A percentile compares a stretch with the other conserved stretches of the same genome.
phyloP scores from a whole-genome alignment of 192 early-diverging fungal genomes.

The Phlyctochytrium planicorne region DNA sequence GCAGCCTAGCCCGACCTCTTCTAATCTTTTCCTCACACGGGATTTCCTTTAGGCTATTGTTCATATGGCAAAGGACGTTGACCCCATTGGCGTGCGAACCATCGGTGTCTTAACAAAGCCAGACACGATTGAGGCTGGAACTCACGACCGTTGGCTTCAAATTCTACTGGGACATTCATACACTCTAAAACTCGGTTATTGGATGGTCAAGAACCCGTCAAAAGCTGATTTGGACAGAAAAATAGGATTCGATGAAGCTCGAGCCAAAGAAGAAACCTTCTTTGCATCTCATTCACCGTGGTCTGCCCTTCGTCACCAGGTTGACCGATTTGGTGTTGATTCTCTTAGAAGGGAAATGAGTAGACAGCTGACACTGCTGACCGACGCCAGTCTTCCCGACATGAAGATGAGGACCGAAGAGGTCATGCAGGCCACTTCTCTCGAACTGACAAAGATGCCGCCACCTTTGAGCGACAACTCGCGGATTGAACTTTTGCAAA shows the following conservation, averaged over 20 bases:
- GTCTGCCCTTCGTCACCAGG: slow-evolving; percentile 29
- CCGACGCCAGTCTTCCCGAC: slow-evolving; percentile 41
- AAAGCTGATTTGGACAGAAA: slow-evolving; percentile 36
- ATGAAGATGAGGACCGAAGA: slow-evolving; percentile 41
- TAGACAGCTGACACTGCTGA: slow-evolving; percentile 35
- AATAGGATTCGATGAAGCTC: slow-evolving; percentile 34
- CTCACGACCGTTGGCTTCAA: slow-evolving; percentile 49
- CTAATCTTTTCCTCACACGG: background rate
- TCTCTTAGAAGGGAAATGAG: slow-evolving; percentile 36
- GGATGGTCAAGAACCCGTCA: slow-evolving; percentile 50
- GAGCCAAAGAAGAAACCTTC: slow-evolving; percentile 34
- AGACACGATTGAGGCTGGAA: slow-evolving; percentile 57
- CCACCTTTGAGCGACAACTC: slow-evolving; percentile 39
- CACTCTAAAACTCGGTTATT: slow-evolving; percentile 50
- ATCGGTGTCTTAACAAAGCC: slow-evolving; percentile 65
- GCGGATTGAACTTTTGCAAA: slow-evolving; percentile 46
- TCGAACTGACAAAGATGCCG: slow-evolving; percentile 37
- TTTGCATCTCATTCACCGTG: slow-evolving; percentile 35
- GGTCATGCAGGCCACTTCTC: slow-evolving; percentile 29
- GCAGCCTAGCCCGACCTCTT: too few species aligned
- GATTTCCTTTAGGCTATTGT: slow-evolving; percentile 38
- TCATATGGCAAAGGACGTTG: slow-evolving; percentile 50
- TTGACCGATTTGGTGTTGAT: slow-evolving; percentile 46
- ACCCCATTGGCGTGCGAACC: slow-evolving; percentile 50
- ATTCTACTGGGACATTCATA: slow-evolving; percentile 51